Evolutionary conservation across 495 filamentous ascomycete species (phyloP).

Genomic region (Podospora bellae-mahoneyi): DNA sequence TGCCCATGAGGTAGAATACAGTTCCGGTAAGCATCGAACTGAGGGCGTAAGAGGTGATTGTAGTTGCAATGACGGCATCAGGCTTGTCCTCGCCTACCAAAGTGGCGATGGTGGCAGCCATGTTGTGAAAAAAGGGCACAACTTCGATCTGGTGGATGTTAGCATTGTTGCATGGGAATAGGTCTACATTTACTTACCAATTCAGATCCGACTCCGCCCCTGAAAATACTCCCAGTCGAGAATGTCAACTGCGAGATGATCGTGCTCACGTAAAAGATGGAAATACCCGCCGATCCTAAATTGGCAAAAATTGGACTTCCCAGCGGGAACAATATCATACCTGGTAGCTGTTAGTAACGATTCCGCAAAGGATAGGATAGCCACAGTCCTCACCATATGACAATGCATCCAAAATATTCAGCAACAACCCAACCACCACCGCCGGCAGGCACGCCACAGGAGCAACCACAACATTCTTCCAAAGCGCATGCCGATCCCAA

Average conservation of each 20-base stretch:
- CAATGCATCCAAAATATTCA: constrained; percentile 90
- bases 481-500: constrained; percentile 67
- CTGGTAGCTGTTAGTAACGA: constrained; percentile 32
- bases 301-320: constrained; percentile 76
- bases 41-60: constrained; percentile 83
- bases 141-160: constrained; percentile 69
- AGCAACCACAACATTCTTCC: constrained; percentile 59
- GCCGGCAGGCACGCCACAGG: constrained; percentile 72
- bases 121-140: constrained; percentile 95
- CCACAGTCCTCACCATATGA: constrained; percentile 68
- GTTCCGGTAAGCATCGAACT: constrained; percentile 87
- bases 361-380: not conserved
- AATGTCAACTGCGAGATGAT: constrained; percentile 94
- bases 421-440: constrained; percentile 79
- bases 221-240: constrained; percentile 84
- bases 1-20: constrained; percentile 88
- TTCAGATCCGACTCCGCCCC: constrained; percentile 91
- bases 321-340: constrained; percentile 92
- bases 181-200: constrained; percentile 54
- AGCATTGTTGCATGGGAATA: not conserved
- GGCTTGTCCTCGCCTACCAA: constrained; percentile 75
- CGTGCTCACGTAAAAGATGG: constrained; percentile 97
- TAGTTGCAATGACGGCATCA: constrained; percentile 84
- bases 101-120: constrained; percentile 84
- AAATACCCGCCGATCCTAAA: constrained; percentile 88